Evolutionary conservation across 768 basidiomycete genomes (phyloP), one percentile per base, ranked within the genome.

Genomic region (Cystobasidium tubakii): DNA sequence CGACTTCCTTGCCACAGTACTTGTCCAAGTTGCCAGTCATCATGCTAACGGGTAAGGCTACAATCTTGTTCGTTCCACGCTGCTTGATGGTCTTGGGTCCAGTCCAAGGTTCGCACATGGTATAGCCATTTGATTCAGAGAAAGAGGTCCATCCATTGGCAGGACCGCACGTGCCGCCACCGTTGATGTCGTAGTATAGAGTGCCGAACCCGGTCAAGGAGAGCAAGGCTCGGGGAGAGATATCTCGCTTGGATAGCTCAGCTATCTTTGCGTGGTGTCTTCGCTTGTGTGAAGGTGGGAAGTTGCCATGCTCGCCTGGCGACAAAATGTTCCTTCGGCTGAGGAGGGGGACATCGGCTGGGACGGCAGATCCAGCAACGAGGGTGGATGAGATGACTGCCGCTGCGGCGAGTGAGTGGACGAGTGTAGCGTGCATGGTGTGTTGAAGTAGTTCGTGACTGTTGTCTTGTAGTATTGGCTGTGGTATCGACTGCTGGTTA

Each of bases 1-100:
- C n/a, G 39, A 71, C 55, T 60, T 71, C 69, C 39, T 71, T 71
- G 33, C 69, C 69, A 55, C 69, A 71, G 54, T 71, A 71, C 31
- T 71, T 44, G 6, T 31, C 55, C 55, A 34, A 55, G 21, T 60
- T 71, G n/a, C 69, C 69, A 21, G 29, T n/a, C 36, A 71, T 53
- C 69, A 71, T 57, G 39, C 54, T 71, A 55, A 23, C 23, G 1
- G 69, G 69, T 6, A 71, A n/a, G 21, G 69, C 69, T 7, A 71
- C 69, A 21, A 71, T 55, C 10, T 17, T 29, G 39, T 71, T 60
- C 7, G 29, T 4, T 31, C 53, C 69, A 34, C 69, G 69, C 55
- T 71, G 36, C 7, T 54, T 53, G 23, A 71, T 53, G 9, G 69
- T 71, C 55, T 71, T 71, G 31, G 53, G 55, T 6, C 55, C 55